phyloP scores from a whole-genome alignment of 2,329 filamentous ascomycete species.

The Ilyonectria robusta region DNA sequence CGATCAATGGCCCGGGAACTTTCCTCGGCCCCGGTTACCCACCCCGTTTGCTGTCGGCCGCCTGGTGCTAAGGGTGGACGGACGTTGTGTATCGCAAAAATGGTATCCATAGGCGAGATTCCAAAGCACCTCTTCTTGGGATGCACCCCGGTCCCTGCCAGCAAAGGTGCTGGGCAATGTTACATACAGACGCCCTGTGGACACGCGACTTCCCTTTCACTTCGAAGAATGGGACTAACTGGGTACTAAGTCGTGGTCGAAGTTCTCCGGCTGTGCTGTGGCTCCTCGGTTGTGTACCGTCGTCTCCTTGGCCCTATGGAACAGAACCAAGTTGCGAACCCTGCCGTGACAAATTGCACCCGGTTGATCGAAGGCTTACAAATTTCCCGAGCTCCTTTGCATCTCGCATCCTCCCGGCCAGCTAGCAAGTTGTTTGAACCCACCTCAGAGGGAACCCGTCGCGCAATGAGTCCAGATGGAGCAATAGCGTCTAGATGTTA shows the following conservation, averaged over 20 bases:
- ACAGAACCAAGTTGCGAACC: not conserved
- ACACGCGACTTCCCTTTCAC: slow-evolving; percentile 29
- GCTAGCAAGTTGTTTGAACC: slow-evolving; percentile 8
- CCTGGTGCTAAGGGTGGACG: not conserved
- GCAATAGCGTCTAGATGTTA: not conserved
- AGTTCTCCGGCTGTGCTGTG: slow-evolving; percentile 1
- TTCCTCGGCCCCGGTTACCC: slow-evolving; percentile 7
- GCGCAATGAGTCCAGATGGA: slow-evolving; percentile 14
- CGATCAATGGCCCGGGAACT: slow-evolving; percentile 12
- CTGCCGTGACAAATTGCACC: slow-evolving; percentile 12
- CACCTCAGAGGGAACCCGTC: slow-evolving; percentile 10
- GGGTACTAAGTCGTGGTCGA: slow-evolving; percentile 13
- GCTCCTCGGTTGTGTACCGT: too few relatives aligned
- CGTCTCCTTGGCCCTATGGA: not conserved
- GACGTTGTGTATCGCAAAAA: not conserved
- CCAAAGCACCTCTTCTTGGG: not conserved
- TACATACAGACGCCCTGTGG: slow-evolving; percentile 28
- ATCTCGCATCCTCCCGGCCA: not conserved
- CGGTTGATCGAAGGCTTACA: slow-evolving; percentile 20
- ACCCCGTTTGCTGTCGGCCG: not conserved
- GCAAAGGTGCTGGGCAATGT: slow-evolving; percentile 26
- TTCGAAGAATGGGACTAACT: slow-evolving; percentile 27
- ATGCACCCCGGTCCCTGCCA: not conserved
- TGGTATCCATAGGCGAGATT: not conserved
- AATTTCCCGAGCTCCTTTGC: slow-evolving; percentile 24